Conservation (phyloP, 305 asterid species). For the Fraxinus baroniana region DNA sequence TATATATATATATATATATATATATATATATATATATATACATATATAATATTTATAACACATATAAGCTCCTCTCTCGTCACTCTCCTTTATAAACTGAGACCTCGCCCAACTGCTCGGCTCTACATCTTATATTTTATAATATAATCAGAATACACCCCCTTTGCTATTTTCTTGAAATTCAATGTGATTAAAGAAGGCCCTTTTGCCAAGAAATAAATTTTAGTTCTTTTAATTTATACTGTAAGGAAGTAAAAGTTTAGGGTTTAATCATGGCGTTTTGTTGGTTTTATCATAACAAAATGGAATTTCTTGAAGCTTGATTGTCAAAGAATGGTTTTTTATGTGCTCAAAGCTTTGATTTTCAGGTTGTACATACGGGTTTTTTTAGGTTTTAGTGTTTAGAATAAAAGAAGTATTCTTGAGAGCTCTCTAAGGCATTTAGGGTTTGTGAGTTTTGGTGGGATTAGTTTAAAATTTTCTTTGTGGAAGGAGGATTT, state of each 20-base stretch:
- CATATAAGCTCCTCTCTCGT: conserved; percentile 12
- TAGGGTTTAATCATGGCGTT: conserved; percentile 39
- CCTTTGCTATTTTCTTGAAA: conserved; percentile 16
- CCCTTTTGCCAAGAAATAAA: conserved; percentile 2
- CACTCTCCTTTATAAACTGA: conserved; percentile 16
- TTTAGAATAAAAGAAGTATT: conserved; percentile 18
- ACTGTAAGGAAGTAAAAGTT: conserved; percentile 11
- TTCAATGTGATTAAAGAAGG: conserved; percentile 31
- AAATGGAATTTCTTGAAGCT: conserved; percentile 3
- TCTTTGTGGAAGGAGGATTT: conserved; percentile 24
- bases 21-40: not conserved
- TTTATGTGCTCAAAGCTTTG: conserved; percentile 10
- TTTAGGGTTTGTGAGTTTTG: conserved; percentile 27
- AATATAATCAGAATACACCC: not conserved
- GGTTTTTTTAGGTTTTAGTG: conserved; percentile 22
- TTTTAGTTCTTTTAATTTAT: conserved; percentile 18
- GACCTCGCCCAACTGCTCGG: conserved; percentile 21
- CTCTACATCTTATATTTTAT: conserved; percentile 15
- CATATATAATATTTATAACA: not conserved
- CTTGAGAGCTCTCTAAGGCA: conserved; percentile 26
- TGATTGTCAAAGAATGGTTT: conserved; percentile 22
- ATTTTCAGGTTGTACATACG: conserved; percentile 27
- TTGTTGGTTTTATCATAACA: conserved; percentile 15
- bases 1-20: not conserved
- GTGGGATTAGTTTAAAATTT: conserved; percentile 16